These are phyloP conservation scores for Calonectria pseudoreteaudii DNA, from an alignment of 2,329 filamentous ascomycete genomes.

Conservation along the genomic window DNA sequence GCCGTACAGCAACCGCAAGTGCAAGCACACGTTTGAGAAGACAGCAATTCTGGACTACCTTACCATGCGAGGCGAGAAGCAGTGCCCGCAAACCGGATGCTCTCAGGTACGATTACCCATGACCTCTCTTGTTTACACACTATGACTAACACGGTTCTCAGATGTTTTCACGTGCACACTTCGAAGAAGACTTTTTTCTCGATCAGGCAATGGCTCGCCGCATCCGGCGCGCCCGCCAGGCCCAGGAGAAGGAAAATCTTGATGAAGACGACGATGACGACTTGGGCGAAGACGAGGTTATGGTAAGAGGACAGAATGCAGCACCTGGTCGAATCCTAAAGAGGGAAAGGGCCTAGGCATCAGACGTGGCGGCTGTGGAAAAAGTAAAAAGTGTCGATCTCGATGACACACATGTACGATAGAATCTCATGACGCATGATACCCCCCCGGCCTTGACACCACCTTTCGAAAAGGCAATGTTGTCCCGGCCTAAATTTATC, in stretches of 20 bases:
- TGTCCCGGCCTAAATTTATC: neutral
- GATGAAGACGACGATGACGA: slow-evolving; percentile 51
- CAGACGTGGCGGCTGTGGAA: neutral
- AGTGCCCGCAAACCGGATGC: slow-evolving; percentile 77
- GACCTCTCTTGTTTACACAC: neutral
- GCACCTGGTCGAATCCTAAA: slow-evolving; percentile 39
- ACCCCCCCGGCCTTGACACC: slow-evolving; percentile 11
- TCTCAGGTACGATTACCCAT: slow-evolving; percentile 55
- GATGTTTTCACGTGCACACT: slow-evolving; percentile 57
- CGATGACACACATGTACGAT: slow-evolving; percentile 13
- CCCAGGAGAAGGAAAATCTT: slow-evolving; percentile 56
- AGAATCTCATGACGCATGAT: slow-evolving; percentile 25
- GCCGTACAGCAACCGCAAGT: slow-evolving; percentile 74
- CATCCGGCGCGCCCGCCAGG: slow-evolving; percentile 65
- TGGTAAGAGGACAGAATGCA: slow-evolving; percentile 39
- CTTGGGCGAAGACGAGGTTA: slow-evolving; percentile 40
- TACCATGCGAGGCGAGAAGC: slow-evolving; percentile 55
- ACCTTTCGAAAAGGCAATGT: neutral
- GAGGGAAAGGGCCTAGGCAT: slow-evolving; percentile 30
- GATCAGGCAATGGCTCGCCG: slow-evolving; percentile 69
- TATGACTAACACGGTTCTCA: slow-evolving; percentile 41
- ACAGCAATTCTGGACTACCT: slow-evolving; percentile 69
- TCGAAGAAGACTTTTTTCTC: slow-evolving; percentile 63
- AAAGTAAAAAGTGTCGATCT: neutral
- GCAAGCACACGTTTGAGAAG: slow-evolving; percentile 80